phyloP scores from a whole-genome alignment of 2,329 filamentous ascomycete species.

The Paecilomyces niveus region DNA sequence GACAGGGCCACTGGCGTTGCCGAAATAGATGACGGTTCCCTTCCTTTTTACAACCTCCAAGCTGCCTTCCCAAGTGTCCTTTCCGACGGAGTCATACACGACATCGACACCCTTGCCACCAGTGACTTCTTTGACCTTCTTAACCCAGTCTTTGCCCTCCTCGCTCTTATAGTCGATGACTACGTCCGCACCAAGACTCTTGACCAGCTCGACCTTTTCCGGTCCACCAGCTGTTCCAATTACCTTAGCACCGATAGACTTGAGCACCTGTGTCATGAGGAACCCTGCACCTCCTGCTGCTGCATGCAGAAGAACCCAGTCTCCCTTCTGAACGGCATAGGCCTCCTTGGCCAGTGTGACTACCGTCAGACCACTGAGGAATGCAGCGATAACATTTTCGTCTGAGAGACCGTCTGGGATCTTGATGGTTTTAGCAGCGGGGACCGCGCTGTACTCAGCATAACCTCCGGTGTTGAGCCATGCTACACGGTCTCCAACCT shows the following conservation, averaged over 20 bases:
- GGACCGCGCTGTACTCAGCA: constrained; percentile 52
- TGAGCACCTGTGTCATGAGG: constrained; percentile 68
- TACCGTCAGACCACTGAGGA: constrained; percentile 80
- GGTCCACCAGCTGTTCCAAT: constrained; percentile 71
- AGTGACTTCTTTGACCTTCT: constrained; percentile 78
- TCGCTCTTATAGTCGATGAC: constrained; percentile 77
- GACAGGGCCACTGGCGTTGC: constrained; percentile 73
- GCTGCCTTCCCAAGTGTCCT: constrained; percentile 73
- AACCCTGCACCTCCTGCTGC: constrained; percentile 77
- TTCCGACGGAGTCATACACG: constrained; percentile 82
- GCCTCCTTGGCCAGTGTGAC: constrained; percentile 72
- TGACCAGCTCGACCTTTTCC: constrained; percentile 66
- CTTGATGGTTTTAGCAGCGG: constrained; percentile 49
- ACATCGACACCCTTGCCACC: constrained; percentile 64
- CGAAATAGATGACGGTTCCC: constrained; percentile 70
- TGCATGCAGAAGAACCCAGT: constrained; percentile 79
- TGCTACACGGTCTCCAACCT: constrained; percentile 63
- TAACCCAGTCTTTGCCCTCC: constrained; percentile 70
- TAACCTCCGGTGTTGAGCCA: constrained; percentile 55
- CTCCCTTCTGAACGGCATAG: constrained; percentile 61
- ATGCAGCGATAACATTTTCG: constrained; percentile 58
- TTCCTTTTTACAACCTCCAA: constrained; percentile 69
- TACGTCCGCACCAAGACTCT: constrained; percentile 59
- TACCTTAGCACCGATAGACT: constrained; percentile 62
- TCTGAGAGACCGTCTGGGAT: constrained; percentile 57